A percentile compares a stretch with the other conserved stretches of the same genome.
Evolutionary conservation across 2,329 filamentous ascomycete genomes (phyloP).

Genomic region (Fusarium devonianum): DNA sequence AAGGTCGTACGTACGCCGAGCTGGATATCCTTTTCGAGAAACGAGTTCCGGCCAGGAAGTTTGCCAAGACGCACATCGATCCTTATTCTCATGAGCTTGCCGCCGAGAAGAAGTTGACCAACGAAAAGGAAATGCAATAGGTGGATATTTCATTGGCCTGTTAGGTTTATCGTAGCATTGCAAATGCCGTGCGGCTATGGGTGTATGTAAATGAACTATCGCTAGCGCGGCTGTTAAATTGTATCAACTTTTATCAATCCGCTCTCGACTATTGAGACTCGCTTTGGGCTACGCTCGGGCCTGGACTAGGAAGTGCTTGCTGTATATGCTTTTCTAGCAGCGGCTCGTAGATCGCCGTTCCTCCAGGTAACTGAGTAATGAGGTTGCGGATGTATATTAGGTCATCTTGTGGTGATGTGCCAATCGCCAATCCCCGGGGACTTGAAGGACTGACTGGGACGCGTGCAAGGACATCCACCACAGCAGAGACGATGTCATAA

Average conservation of each 20-base stretch:
- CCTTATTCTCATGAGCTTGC: conserved; percentile 40
- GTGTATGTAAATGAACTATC: not conserved
- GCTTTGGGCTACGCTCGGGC: conserved; percentile 6
- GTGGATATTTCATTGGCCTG: not conserved
- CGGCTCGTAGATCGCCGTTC: conserved; percentile 48
- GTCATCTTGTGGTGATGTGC: conserved; percentile 47
- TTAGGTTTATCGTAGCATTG: not conserved
- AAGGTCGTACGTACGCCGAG: conserved; percentile 55
- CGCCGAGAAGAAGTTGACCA: conserved; percentile 6
- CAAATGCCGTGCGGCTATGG: not conserved
- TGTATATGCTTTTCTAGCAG: conserved; percentile 52
- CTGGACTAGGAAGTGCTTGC: conserved; percentile 44
- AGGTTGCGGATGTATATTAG: conserved; percentile 48
- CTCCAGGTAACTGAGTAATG: conserved; percentile 50
- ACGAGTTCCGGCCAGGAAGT: conserved; percentile 49
- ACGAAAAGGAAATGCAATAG: conserved; percentile 19
- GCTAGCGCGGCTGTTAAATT: not conserved
- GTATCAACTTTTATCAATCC: not conserved
- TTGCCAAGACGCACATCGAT: conserved; percentile 49
- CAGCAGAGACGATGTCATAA: conserved; percentile 54
- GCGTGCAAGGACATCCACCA: conserved; percentile 54
- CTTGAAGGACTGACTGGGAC: conserved; percentile 46
- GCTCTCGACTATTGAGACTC: not conserved
- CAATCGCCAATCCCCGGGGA: conserved; percentile 35
- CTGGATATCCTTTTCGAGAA: conserved; percentile 53